These are phyloP conservation scores for Cercophora newfieldiana DNA, from an alignment of 495 filamentous ascomycete species.

Conservation along the genomic window DNA sequence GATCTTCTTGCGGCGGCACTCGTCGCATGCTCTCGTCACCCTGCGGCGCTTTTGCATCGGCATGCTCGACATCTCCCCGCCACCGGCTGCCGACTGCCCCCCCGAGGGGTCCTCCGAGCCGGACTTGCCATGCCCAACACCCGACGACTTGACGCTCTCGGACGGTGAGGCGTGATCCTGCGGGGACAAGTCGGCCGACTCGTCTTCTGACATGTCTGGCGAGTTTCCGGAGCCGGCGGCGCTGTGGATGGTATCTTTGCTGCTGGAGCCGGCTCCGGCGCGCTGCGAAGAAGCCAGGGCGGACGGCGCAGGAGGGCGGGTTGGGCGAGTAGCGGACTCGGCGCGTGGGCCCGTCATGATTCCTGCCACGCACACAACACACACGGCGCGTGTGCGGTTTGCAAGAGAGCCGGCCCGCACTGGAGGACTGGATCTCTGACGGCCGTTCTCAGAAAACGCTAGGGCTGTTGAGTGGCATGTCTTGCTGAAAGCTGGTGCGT, in stretches of 20 bases:
- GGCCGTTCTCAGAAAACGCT: conserved; percentile 8
- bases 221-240: conserved; percentile 19
- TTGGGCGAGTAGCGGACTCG: conserved; percentile 22
- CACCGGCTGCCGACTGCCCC: conserved; percentile 15
- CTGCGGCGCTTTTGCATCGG: conserved; percentile 84
- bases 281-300: conserved; percentile 27
- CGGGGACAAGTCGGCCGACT: conserved; percentile 33
- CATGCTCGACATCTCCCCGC: conserved; percentile 37
- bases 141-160: conserved; percentile 30
- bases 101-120: conserved; percentile 30
- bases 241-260: conserved; percentile 18
- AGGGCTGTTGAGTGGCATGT: not conserved
- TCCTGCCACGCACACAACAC: conserved; percentile 4
- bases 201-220: conserved; percentile 40
- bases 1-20: conserved; percentile 96
- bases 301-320: conserved; percentile 28
- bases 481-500: not conserved
- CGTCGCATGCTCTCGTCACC: conserved; percentile 91
- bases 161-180: conserved; percentile 36
- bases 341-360: conserved; percentile 24
- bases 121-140: conserved; percentile 25
- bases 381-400: not conserved
- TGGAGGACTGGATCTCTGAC: not conserved
- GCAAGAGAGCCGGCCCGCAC: not conserved
- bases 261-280: conserved; percentile 25